Evolutionary conservation across 2,329 filamentous ascomycete genomes (phyloP).

Genomic region (Alternaria atra): DNA sequence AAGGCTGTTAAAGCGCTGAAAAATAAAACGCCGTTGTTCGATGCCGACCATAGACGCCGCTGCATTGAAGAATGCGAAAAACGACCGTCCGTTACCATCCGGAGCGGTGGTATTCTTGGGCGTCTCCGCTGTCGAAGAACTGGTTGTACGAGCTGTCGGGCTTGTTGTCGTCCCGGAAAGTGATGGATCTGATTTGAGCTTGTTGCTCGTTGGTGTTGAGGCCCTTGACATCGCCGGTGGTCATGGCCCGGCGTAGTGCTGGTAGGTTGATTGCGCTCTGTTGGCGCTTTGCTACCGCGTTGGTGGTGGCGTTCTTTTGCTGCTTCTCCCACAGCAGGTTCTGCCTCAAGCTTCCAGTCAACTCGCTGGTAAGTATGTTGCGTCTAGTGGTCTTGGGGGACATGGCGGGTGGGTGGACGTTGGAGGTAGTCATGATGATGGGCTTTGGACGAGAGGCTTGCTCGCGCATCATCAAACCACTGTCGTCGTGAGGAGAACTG

Average conservation of each 20-base stretch:
- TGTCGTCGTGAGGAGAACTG: conserved; percentile 63
- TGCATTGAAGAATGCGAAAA: no score
- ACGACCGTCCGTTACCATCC: conserved; percentile 70
- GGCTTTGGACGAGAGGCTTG: conserved; percentile 76
- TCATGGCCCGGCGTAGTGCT: conserved; percentile 46
- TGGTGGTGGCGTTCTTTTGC: conserved; percentile 89
- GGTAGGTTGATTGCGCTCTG: conserved; percentile 67
- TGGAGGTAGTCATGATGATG: conserved; percentile 77
- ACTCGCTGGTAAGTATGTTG: conserved; percentile 91
- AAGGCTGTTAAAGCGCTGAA: no score
- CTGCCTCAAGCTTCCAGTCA: conserved; percentile 90
- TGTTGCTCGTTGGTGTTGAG: conserved; percentile 71
- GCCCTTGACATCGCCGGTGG: conserved; percentile 86
- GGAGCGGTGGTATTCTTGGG: conserved; percentile 84
- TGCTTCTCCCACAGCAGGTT: conserved; percentile 95
- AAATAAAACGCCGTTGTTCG: no score
- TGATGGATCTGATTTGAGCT: conserved; percentile 60
- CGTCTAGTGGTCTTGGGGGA: conserved; percentile 90
- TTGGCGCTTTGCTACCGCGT: conserved; percentile 86
- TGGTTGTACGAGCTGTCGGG: conserved; percentile 78
- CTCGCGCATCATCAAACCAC: conserved; percentile 66
- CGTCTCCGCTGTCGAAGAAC: conserved; percentile 74
- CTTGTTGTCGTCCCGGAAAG: conserved; percentile 65
- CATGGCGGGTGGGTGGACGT: conserved; percentile 75
- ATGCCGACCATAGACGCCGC: no score